A percentile compares a stretch with the other conserved stretches of the same genome.
phyloP scores from a whole-genome alignment of 2,329 filamentous ascomycete genomes.

The Emergomyces pasteurianus region DNA sequence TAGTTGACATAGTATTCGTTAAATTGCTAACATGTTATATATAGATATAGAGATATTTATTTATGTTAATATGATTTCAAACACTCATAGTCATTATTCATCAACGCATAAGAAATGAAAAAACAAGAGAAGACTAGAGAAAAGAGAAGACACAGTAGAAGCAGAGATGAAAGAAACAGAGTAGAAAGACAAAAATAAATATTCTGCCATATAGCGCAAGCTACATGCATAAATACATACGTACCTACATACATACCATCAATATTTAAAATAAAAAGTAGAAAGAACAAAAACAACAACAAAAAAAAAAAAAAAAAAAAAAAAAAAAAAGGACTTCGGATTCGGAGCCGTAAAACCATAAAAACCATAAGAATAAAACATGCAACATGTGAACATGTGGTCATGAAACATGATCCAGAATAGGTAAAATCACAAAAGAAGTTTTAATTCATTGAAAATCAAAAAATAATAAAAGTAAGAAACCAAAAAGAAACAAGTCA shows the following conservation, averaged over 20 bases:
- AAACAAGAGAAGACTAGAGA: background rate
- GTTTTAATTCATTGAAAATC: background rate
- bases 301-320: too few relatives aligned
- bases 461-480: background rate
- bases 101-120: background rate
- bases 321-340: too few relatives aligned
- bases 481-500: background rate
- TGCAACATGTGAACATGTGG: slow-evolving; percentile 7
- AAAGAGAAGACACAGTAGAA: background rate
- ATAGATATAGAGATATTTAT: too few relatives aligned
- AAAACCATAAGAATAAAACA: slow-evolving; percentile 15
- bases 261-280: slow-evolving; percentile 9
- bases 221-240: too few relatives aligned
- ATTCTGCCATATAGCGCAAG: background rate
- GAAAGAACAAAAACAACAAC: slow-evolving; percentile 9
- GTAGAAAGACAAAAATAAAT: too few relatives aligned
- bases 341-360: slow-evolving; percentile 17
- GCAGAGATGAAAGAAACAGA: background rate
- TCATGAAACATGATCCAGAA: background rate
- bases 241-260: too few relatives aligned
- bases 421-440: background rate
- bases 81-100: background rate
- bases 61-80: background rate
- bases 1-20: too few relatives aligned
- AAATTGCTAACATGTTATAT: too few relatives aligned